Conservation (phyloP, 495 filamentous ascomycete species). For the Geoglossum glabrum region DNA sequence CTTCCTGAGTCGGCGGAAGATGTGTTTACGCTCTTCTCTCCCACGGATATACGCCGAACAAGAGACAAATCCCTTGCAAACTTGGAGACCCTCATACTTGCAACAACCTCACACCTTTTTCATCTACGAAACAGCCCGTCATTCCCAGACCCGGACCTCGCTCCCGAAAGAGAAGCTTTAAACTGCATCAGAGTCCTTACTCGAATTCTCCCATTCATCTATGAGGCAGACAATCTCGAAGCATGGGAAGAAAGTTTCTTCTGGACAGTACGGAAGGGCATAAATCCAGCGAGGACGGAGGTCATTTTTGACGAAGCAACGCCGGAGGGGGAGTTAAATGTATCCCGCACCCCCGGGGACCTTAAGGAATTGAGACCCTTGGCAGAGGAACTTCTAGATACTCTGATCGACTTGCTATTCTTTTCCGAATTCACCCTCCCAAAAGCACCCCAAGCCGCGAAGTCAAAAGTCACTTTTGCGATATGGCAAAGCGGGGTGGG, state of each 20-base stretch:
- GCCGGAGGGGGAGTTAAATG: conserved; percentile 28
- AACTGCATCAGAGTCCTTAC: conserved; percentile 91
- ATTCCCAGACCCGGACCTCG: conserved; percentile 72
- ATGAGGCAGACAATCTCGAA: conserved; percentile 73
- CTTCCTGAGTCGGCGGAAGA: conserved; percentile 91
- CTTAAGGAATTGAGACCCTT: conserved; percentile 73
- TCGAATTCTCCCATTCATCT: conserved; percentile 77
- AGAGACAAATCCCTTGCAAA: conserved; percentile 74
- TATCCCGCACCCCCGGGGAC: conserved; percentile 27
- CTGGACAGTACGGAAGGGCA: conserved; percentile 56
- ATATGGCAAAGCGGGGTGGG: conserved; percentile 98
- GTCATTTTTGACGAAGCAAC: conserved; percentile 68
- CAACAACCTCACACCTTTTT: conserved; percentile 61
- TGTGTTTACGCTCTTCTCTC: conserved; percentile 89
- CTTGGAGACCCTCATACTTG: conserved; percentile 73
- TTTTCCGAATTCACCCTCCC: conserved; percentile 79
- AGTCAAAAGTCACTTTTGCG: conserved; percentile 69
- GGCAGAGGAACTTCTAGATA: conserved; percentile 86
- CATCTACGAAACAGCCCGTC: conserved; percentile 69
- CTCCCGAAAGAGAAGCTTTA: conserved; percentile 74
- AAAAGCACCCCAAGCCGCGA: conserved; percentile 32
- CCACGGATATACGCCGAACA: conserved; percentile 78
- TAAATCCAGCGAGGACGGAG: conserved; percentile 35
- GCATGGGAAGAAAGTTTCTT: conserved; percentile 87
- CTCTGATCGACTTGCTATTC: conserved; percentile 76